These are phyloP conservation scores for Boeremia lycopersici DNA, from an alignment of 2,329 filamentous ascomycete genomes.

Conservation along the genomic window DNA sequence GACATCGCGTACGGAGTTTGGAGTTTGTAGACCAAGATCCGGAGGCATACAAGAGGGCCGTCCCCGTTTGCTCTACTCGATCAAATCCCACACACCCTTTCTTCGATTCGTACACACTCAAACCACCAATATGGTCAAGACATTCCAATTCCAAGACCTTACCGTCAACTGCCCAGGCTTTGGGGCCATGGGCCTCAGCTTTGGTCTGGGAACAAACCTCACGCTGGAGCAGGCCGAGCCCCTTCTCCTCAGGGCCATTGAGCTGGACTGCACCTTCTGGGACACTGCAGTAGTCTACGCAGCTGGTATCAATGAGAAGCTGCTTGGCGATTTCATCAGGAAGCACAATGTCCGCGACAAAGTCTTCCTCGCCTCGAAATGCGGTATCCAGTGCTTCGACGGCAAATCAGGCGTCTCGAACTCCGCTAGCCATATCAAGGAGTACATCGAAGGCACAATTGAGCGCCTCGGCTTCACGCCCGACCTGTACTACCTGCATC, in stretches of 20 bases:
- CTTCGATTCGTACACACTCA: not conserved
- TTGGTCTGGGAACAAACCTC: conserved; percentile 53
- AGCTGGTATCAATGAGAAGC: conserved; percentile 36
- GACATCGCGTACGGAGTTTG: not conserved
- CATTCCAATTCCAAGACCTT: conserved; percentile 25
- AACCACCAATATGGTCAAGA: conserved; percentile 25
- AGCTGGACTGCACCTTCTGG: conserved; percentile 59
- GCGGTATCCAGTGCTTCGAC: conserved; percentile 35
- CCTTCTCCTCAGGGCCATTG: conserved; percentile 56
- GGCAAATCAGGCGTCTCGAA: conserved; percentile 49
- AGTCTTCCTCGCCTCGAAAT: conserved; percentile 36
- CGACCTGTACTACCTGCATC: conserved; percentile 52
- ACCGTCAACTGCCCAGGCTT: conserved; percentile 59
- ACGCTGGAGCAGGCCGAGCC: conserved; percentile 55
- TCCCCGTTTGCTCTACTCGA: not conserved
- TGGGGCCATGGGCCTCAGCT: conserved; percentile 60
- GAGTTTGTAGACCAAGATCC: not conserved
- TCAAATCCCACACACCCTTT: not conserved
- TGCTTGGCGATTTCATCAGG: conserved; percentile 35
- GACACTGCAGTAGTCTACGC: conserved; percentile 48
- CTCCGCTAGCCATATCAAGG: conserved; percentile 46
- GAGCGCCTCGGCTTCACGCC: conserved; percentile 45
- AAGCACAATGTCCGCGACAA: conserved; percentile 35
- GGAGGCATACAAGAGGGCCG: not conserved
- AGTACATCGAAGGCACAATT: conserved; percentile 49